Base-by-base conservation (phyloP, 306 rosid genomes). In the Vachellia pachyceras region DNA sequence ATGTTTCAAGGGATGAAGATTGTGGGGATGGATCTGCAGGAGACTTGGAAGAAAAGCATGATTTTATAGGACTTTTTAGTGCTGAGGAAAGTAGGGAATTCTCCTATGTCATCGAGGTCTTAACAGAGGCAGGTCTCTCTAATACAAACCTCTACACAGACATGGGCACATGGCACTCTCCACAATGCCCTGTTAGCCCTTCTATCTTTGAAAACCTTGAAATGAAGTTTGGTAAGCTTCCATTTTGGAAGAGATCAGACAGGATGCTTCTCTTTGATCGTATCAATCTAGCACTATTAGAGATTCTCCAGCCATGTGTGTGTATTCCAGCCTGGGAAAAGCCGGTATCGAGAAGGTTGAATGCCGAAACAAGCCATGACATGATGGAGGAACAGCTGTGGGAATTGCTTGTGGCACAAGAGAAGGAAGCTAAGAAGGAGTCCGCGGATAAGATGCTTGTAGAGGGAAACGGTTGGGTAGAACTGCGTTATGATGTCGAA, bases 1-100 rank as follows among this genome's bases (percentile, higher is more conserved):
- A 86, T 47, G 88, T 93, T 74, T 95, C 97, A 76, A 92, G 97
- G 22, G 97, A 96, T 63, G 99, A 92, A 72, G 97, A 87, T 36
- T 78, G 73, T 14, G 88, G 29, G 42, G 87, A 80, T 22, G 83
- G 84, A 88, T 88, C 88, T 33, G 66, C 54, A 17, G 70, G 61
- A 47, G 57, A 71, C 66, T 79, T 42, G 41, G 69, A 81, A 80
- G 87, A 79, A 81, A 85, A 82, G 45, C 78, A 81, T 37, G 85
- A 74, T 15, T 35, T 86, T 45, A 72, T 67, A 80, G 84, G 85
- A 46, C n/a, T 82, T 2, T 89, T 84, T 68, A 78, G 82, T 77
- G 85, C 86, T 65, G 91, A 91, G 81, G 94, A 91, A 70, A 89
- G 90, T 63, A 84, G 96, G 70, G 86, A 90, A 49, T 91, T 90